A percentile compares a stretch with the other conserved stretches of the same genome.
Evolutionary conservation across 2,329 filamentous ascomycete species (phyloP).

Genomic region (Bimuria novae-zelandiae): DNA sequence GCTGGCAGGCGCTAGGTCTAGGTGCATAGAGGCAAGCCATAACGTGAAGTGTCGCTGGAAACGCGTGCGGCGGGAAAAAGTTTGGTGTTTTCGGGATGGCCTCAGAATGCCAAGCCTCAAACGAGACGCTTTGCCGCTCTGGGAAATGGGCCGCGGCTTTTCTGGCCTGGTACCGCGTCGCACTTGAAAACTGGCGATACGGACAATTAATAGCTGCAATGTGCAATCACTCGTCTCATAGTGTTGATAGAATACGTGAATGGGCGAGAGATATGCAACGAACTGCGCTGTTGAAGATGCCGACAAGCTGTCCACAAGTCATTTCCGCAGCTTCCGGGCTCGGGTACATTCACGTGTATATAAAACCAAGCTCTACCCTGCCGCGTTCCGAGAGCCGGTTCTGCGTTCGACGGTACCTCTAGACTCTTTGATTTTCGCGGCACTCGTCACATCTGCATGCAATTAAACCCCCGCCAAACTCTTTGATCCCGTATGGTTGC

Average conservation of each 20-base stretch:
- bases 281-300: too few species aligned
- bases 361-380: too few species aligned
- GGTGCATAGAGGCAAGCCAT: background rate
- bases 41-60: background rate
- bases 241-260: too few species aligned
- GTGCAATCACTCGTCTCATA: too few species aligned
- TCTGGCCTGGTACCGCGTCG: background rate
- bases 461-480: constrained; percentile 8
- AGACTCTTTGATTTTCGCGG: constrained; percentile 4
- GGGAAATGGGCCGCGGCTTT: background rate
- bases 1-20: too few species aligned
- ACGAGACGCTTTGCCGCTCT: background rate
- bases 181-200: background rate
- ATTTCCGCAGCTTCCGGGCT: too few species aligned
- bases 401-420: constrained; percentile 3
- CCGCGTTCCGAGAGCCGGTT: constrained; percentile 5
- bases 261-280: too few species aligned
- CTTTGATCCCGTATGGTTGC: constrained; percentile 13
- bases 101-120: background rate
- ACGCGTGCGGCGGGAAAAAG: background rate
- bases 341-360: background rate
- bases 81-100: constrained; percentile 4
- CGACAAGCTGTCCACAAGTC: too few species aligned
- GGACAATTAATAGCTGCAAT: background rate
- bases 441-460: constrained; percentile 9